Conservation (phyloP, 2,329 filamentous ascomycete genomes). For the Colletotrichum plurivorum region DNA sequence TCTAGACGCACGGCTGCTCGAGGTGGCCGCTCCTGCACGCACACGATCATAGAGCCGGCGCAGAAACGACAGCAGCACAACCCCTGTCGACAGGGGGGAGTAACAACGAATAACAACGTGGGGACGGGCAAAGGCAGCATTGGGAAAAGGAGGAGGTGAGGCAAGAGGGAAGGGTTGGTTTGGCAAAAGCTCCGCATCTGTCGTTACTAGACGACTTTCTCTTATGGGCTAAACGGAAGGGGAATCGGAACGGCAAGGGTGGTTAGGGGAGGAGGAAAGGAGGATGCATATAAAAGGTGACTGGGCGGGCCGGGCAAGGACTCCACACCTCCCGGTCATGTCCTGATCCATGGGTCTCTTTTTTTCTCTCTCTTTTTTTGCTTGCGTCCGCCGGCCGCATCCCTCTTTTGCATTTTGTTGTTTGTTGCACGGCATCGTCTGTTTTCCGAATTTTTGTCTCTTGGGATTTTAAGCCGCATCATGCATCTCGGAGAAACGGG, state of each 20-base stretch:
- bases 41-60: neutral
- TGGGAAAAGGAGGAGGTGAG: neutral
- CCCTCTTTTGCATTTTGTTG: neutral
- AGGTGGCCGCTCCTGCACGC: neutral
- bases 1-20: neutral
- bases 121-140: constrained; percentile 4
- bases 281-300: constrained; percentile 26
- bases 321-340: no score
- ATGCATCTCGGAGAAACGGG: constrained; percentile 32
- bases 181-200: constrained; percentile 12
- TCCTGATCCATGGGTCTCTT: neutral
- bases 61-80: neutral
- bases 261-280: neutral
- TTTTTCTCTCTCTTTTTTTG: neutral
- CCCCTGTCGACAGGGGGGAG: no score
- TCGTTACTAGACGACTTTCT: constrained; percentile 39
- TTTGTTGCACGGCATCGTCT: neutral
- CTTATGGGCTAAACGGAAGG: neutral
- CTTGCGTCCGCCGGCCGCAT: no score
- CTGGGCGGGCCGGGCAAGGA: constrained; percentile 13
- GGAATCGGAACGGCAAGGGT: neutral
- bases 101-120: no score
- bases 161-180: no score
- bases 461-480: constrained; percentile 5
- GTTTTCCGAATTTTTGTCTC: neutral